Evolutionary conservation across 2,329 filamentous ascomycete genomes (phyloP), one percentile per base, ranked within the genome.

Genomic region (Penicillium sumatraense): DNA sequence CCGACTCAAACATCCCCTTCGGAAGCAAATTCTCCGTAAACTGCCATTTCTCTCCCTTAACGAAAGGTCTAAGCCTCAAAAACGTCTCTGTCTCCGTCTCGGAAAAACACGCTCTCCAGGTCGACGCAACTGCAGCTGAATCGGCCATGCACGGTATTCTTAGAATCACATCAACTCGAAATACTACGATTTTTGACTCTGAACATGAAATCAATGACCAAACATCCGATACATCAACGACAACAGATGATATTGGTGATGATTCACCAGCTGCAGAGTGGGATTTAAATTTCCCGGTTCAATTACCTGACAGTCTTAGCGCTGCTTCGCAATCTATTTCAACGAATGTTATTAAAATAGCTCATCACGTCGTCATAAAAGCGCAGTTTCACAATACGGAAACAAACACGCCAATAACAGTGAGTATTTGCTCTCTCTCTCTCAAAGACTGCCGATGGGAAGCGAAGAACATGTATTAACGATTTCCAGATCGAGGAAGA

Each of bases 21-120:
- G 64, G 59, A 13, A 60, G 56, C 16, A 59, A 46, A 24, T 64
- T 66, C 14, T 54, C 63, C 1, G 49, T 65, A 4, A 49, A 64
- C 18, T 60, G 56, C n/a, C 59, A 53, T 44, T 40, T 66, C 36
- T 56, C 58, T 1, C 58, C 63, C 8, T 29, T 64, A 3, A 44
- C 49, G 4, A 61, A 64, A 21, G 47, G 35, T 3, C 18, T 54
- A 9, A 54, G 41, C 11, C 44, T 64, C 6, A 23, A 26, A 4
- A 27, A 44, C 4, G 41, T 65, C 9, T 58, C 56, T 1, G 21
- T 59, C 11, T 20, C 57, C 14, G 48, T 65, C 0, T 5, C 56
- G 5, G 62, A 66, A 38, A 59, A 61, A 13, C 63, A 65, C 6
- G 46, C 42, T 23, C 45, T 62, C 2, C 53, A 42, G 14, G 33